Evolutionary conservation across 805 yeast species (phyloP).

Genomic region (Yamadazyma endophytica): DNA sequence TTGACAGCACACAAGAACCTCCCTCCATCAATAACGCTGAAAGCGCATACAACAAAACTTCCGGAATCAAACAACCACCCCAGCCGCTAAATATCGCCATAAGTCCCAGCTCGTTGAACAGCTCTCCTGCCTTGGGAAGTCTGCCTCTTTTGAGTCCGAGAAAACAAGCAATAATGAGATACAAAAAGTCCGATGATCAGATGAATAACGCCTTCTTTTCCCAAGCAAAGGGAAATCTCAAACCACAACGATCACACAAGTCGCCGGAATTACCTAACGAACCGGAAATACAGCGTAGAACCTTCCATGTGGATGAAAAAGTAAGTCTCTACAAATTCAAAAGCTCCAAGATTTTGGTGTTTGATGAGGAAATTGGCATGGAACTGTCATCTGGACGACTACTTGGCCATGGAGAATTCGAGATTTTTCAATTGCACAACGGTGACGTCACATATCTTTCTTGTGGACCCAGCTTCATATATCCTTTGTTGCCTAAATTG

Average conservation of each 20-base stretch:
- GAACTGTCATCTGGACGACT: slow-evolving; percentile 37
- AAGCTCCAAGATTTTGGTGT: slow-evolving; percentile 31
- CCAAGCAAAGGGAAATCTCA: slow-evolving; percentile 26
- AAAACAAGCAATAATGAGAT: slow-evolving; percentile 34
- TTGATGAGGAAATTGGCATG: slow-evolving; percentile 27
- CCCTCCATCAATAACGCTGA: too few species aligned
- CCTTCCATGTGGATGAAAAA: slow-evolving; percentile 28
- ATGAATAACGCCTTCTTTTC: slow-evolving; percentile 17
- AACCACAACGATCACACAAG: slow-evolving; percentile 6
- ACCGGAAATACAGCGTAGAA: slow-evolving; percentile 1
- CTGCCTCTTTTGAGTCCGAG: slow-evolving; percentile 27
- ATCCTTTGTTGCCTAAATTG: slow-evolving; percentile 67
- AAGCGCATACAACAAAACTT: too few species aligned
- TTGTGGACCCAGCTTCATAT: slow-evolving; percentile 64
- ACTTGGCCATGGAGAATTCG: slow-evolving; percentile 58
- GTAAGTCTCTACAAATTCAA: slow-evolving; percentile 29
- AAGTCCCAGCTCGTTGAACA: too few species aligned
- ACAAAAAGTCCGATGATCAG: slow-evolving; percentile 26
- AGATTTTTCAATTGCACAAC: slow-evolving; percentile 55
- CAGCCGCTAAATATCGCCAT: too few species aligned
- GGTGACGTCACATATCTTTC: slow-evolving; percentile 57
- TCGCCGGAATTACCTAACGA: slow-evolving; percentile 3
- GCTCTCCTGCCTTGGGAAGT: too few species aligned
- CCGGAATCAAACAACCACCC: too few species aligned
- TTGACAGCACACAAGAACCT: too few species aligned